phyloP scores from a whole-genome alignment of 129 eudicot species.

The Calendula officinalis region DNA sequence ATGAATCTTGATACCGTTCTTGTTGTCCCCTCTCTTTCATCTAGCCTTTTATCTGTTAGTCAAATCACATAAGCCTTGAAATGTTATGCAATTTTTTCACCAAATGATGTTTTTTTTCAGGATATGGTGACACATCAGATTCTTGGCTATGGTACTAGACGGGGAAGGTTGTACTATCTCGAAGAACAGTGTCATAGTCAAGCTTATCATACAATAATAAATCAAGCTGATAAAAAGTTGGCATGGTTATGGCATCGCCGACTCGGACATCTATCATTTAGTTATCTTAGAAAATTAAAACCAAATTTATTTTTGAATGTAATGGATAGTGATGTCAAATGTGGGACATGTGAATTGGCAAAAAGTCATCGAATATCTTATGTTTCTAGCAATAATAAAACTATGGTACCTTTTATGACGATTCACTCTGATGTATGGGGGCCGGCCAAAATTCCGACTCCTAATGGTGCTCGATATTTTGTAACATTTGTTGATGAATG shows the following conservation, averaged over 20 bases:
- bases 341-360: slow-evolving; percentile 22
- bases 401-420: slow-evolving; percentile 9
- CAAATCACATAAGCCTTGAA: not conserved
- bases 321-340: not conserved
- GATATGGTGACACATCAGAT: not conserved
- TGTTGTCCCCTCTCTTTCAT: slow-evolving; percentile 15
- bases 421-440: slow-evolving; percentile 29
- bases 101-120: not conserved
- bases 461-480: slow-evolving; percentile 14
- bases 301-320: slow-evolving; percentile 4
- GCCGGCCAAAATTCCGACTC: slow-evolving; percentile 6
- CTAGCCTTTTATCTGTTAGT: not conserved
- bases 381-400: slow-evolving; percentile 22
- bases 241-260: slow-evolving; percentile 14
- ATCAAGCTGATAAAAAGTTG: not conserved
- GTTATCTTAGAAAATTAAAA: slow-evolving; percentile 13
- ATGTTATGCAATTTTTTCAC: not conserved
- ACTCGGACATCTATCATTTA: slow-evolving; percentile 1
- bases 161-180: slow-evolving; percentile 12
- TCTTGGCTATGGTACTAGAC: slow-evolving; percentile 18
- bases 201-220: not conserved
- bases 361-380: slow-evolving; percentile 20
- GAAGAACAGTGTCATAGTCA: not conserved
- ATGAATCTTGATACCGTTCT: slow-evolving; percentile 11
- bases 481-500: slow-evolving; percentile 26